Evolutionary conservation across 2,329 filamentous ascomycete species (phyloP), one percentile per base, ranked within the genome.

Genomic region (Ceratocystis huliohia): DNA sequence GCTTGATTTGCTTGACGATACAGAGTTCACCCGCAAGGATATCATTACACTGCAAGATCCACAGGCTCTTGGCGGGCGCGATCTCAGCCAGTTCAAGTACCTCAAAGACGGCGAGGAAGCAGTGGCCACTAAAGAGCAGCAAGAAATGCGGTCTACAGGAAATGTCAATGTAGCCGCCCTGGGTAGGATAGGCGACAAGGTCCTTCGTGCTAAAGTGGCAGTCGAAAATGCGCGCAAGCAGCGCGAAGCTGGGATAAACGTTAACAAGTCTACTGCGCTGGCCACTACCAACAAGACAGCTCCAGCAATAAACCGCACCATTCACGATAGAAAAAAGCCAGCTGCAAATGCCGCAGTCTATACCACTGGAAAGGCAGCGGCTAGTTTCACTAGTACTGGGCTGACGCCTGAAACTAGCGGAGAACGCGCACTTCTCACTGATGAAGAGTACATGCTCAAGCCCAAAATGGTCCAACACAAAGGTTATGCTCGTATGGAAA

Each of bases 11-110:
- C 82, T 97, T 7, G 90, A 88, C 72, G 93, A 99, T 71, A 82
- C 86, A 69, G 88, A 91, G 68, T 99, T 99, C 72, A 84, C 84
- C 37, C 84, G 94, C 69, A 89, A 89, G 71, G 94, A 99, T 75
- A 93, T 99, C 68, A 96, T 99, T 73, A 96, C 91, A 0, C 79
- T 99, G 8, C 95, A 99, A 74, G 94, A 99, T 74, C 94, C 94
- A 10, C 92, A 96, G 74, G 96, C 96, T 74, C 80, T 94, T 22
- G 86, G 88, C 66, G 85, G 86, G 66, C 80, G 93, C 70, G 89
- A 97, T 74, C 80, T 96, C 69, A 91, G 87, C 75, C 84, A 87
- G 59, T 99, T 96, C 80, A 92, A 94, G 73, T 92, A 91, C 72
- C 76, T 99, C 65, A 85, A 91, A 72, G 91, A 97, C 25, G 93